Base-by-base conservation (phyloP, 169 alveolate species). In the Besnoitia besnoiti region DNA sequence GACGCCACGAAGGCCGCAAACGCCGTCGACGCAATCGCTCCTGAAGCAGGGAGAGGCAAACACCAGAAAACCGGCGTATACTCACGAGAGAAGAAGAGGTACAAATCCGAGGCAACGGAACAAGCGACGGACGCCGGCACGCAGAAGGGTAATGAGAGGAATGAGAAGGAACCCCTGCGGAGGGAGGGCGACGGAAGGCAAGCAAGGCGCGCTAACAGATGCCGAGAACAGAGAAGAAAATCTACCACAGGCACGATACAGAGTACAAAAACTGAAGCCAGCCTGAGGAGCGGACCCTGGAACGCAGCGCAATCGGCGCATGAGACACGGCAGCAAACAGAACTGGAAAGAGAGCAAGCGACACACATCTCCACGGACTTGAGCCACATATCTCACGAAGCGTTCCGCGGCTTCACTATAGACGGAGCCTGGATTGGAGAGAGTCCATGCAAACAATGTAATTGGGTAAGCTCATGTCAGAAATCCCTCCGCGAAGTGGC, bases 11-110 rank as follows among this genome's bases (percentile, higher is more conserved):
- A 76, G 77, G 96, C 96, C 37, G 95, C 90, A 77, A 95, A 89
- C 46, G 94, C 96, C 21, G 96, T 95, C 19, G 96, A 90, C 51
- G 90, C 91, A 49, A 95, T 90, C 50, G 95, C 95, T 47, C 96
- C 96, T 47, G 55, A 82, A 79, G 51, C 39, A 59, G n/a, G 19
- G 49, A 44, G 4, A 33, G 14, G 24, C 49, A n/a, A n/a, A 61
- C 55, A n/a, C n/a, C n/a, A n/a, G n/a, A n/a, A 84, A 10, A 55
- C 90, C 44, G 30, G 19, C 59, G 46, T 21, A 24, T 7, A 46
- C 33, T 2, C n/a, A 35, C 62, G 35, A 77, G 35, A 35, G 7
- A 24, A 55, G 37, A 55, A 14, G 16, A 40, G 8, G 33, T 30
- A 19, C 67, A 51, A 19, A 51, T 30, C 27, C 67, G 67, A 19